Conservation (phyloP, 345 rosid species). For the Psidium friedrichsthalianum region DNA sequence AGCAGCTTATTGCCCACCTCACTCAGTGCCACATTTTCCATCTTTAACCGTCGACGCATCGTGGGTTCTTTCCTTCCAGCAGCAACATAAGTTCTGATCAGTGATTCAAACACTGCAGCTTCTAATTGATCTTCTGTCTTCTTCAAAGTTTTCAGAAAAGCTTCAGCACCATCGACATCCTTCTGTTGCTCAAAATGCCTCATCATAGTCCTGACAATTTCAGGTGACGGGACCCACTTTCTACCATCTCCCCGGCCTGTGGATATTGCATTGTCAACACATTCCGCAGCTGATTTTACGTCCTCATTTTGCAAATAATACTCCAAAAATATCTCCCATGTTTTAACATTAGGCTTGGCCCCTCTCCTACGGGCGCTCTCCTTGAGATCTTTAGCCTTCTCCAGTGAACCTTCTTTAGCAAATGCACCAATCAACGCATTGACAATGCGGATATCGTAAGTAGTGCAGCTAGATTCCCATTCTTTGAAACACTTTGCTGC, state of each 20-base stretch:
- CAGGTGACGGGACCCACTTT: conserved; percentile 73
- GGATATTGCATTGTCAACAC: conserved; percentile 55
- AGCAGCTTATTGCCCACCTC: conserved; percentile 57
- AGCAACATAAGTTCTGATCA: conserved; percentile 85
- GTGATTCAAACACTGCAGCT: conserved; percentile 50
- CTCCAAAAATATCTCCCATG: conserved; percentile 71
- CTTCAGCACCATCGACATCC: conserved; percentile 85
- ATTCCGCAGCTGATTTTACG: conserved; percentile 42
- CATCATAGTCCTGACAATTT: conserved; percentile 44
- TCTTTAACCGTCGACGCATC: conserved; percentile 59
- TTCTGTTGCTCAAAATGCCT: conserved; percentile 50
- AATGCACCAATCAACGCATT: conserved; percentile 71
- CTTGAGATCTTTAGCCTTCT: conserved; percentile 63
- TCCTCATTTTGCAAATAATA: conserved; percentile 51
- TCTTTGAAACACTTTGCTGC: conserved; percentile 88
- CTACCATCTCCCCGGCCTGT: conserved; percentile 57
- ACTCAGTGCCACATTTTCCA: conserved; percentile 64
- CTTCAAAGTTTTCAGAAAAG: conserved; percentile 56
- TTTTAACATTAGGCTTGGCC: conserved; percentile 63
- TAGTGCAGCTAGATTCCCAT: conserved; percentile 64
- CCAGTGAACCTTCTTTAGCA: conserved; percentile 39
- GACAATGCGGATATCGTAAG: conserved; percentile 61
- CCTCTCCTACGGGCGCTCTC: conserved; percentile 59
- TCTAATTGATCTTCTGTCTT: conserved; percentile 53
- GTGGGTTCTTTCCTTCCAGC: conserved; percentile 58